phyloP scores from a whole-genome alignment of 306 rosid genomes.

The Quillaja saponaria region DNA sequence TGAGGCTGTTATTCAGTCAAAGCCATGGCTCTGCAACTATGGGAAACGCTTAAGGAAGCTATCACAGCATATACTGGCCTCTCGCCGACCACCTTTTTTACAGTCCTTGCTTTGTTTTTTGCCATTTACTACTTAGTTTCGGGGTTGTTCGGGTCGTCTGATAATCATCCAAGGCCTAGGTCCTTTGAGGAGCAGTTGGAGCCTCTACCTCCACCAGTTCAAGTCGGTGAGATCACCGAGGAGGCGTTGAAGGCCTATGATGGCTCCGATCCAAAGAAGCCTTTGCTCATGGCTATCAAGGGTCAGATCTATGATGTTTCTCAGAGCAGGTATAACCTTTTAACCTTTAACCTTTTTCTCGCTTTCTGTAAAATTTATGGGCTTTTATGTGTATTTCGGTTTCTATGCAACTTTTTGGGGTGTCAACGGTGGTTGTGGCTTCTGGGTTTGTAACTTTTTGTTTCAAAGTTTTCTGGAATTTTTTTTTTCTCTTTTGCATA shows the following conservation, averaged over 20 bases:
- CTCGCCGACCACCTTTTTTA: conserved; percentile 83
- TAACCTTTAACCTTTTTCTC: not conserved
- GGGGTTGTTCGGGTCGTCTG: conserved; percentile 59
- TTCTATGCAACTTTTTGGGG: conserved; percentile 4
- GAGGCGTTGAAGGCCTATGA: conserved; percentile 74
- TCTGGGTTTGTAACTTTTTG: conserved; percentile 17
- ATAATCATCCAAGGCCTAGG: conserved; percentile 19
- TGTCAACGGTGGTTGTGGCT: conserved; percentile 12
- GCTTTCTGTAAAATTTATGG: not conserved
- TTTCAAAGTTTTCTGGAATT: not conserved
- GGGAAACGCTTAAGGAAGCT: conserved; percentile 86
- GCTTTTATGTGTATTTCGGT: conserved; percentile 15
- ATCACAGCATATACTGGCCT: conserved; percentile 79
- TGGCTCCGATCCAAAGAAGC: conserved; percentile 70
- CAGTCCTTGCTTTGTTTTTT: conserved; percentile 52
- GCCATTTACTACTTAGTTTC: conserved; percentile 65
- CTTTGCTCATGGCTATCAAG: conserved; percentile 94
- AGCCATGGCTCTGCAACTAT: conserved; percentile 73
- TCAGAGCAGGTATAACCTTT: conserved; percentile 70
- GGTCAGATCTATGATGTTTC: conserved; percentile 98
- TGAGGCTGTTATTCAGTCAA: not conserved
- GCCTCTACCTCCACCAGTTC: conserved; percentile 86
- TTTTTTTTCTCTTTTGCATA: too few species aligned
- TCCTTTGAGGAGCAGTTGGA: conserved; percentile 46
- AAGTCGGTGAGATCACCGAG: conserved; percentile 78